A percentile compares a stretch with the other conserved stretches of the same genome.
These are phyloP conservation scores for Apiotrichum gracile DNA, from an alignment of 1,284 basidiomycete genomes.

Conservation along the genomic window DNA sequence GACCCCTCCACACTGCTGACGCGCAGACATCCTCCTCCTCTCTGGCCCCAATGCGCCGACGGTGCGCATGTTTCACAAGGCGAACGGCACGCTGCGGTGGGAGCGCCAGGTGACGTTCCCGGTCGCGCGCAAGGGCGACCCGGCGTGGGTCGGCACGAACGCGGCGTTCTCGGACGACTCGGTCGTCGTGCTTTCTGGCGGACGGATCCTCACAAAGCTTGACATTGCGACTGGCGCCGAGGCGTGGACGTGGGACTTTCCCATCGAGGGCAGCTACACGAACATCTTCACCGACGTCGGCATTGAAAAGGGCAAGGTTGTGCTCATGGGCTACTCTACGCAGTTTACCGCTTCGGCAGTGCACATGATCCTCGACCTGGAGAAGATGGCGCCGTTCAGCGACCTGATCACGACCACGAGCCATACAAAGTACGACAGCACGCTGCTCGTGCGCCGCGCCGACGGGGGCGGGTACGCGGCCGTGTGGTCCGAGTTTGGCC, in stretches of 20 bases:
- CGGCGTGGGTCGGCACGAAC: conserved; percentile 50
- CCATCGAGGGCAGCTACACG: conserved; percentile 38
- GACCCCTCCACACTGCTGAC: neutral
- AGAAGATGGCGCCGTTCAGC: conserved; percentile 55
- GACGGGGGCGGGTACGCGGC: conserved; percentile 44
- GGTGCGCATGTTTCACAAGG: conserved; percentile 63
- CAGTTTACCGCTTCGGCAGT: conserved; percentile 52
- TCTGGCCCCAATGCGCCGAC: conserved; percentile 69
- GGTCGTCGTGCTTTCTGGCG: conserved; percentile 35
- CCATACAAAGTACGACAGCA: conserved; percentile 44
- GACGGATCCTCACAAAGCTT: conserved; percentile 31
- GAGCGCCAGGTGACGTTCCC: conserved; percentile 50
- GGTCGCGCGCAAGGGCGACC: neutral
- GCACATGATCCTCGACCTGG: conserved; percentile 55
- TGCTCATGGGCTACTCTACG: conserved; percentile 60
- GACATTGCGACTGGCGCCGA: conserved; percentile 22
- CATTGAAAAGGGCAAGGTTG: conserved; percentile 56
- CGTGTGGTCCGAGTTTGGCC: conserved; percentile 64
- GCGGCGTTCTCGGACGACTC: conserved; percentile 42
- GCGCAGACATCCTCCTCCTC: conserved; percentile 61
- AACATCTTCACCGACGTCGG: conserved; percentile 58
- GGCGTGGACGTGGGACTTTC: conserved; percentile 37
- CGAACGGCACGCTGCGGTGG: conserved; percentile 62
- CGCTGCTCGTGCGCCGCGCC: conserved; percentile 24
- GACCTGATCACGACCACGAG: conserved; percentile 55